phyloP scores from a whole-genome alignment of 371 early-diverging fungal genomes.

The Mortierella sp. region DNA sequence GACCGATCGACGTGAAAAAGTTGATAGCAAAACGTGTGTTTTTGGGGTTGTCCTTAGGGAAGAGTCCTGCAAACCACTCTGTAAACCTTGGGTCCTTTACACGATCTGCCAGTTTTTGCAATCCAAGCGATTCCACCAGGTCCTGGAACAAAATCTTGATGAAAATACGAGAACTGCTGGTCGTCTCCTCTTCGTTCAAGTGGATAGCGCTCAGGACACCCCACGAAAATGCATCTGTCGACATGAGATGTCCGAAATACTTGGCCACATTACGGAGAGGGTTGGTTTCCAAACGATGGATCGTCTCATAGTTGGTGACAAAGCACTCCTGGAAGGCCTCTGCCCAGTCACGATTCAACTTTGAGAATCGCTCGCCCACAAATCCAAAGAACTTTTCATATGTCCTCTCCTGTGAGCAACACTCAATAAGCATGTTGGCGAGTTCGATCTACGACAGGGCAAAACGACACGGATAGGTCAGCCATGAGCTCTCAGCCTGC shows the following conservation, averaged over 20 bases:
- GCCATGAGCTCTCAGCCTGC: too few species aligned
- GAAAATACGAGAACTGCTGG: slow-evolving; percentile 97
- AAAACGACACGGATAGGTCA: too few species aligned
- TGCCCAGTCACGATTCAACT: slow-evolving; percentile 84
- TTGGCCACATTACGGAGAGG: slow-evolving; percentile 92
- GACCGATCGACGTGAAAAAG: slow-evolving; percentile 94
- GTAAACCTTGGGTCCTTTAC: slow-evolving; percentile 73
- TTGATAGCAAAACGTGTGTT: slow-evolving; percentile 97
- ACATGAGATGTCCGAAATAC: slow-evolving; percentile 90
- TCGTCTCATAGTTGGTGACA: slow-evolving; percentile 85
- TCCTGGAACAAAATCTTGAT: slow-evolving; percentile 95
- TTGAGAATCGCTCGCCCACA: slow-evolving; percentile 94
- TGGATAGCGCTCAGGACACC: slow-evolving; percentile 80
- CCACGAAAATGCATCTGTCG: slow-evolving; percentile 90
- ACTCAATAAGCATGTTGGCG: slow-evolving; percentile 96
- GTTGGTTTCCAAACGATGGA: slow-evolving; percentile 95
- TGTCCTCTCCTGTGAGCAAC: slow-evolving; percentile 95
- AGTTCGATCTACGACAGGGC: slow-evolving; percentile 73
- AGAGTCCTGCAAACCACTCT: slow-evolving; percentile 83
- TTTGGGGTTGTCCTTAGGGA: slow-evolving; percentile 90
- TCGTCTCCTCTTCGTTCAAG: slow-evolving; percentile 93
- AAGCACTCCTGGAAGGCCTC: slow-evolving; percentile 83
- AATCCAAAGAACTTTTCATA: slow-evolving; percentile 94
- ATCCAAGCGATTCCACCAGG: slow-evolving; percentile 85
- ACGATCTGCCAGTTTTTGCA: slow-evolving; percentile 80